phyloP scores from a whole-genome alignment of 2,329 filamentous ascomycete species.

The Penicillium aurantiogriseum region DNA sequence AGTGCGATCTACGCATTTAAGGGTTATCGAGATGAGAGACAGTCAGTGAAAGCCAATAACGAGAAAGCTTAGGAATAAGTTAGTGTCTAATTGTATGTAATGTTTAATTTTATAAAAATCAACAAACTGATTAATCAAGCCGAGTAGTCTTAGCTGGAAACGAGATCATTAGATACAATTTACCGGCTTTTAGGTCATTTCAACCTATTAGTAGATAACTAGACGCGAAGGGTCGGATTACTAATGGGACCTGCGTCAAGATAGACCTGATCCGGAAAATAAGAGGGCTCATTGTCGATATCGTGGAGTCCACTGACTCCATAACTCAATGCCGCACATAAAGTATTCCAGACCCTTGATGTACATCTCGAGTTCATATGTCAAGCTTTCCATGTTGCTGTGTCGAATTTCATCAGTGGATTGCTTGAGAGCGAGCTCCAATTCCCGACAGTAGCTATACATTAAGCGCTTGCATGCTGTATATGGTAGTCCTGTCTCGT shows the following conservation, averaged over 20 bases:
- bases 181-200: too few relatives aligned
- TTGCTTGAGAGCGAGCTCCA: conserved; percentile 15
- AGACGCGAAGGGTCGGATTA: neutral
- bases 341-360: conserved; percentile 17
- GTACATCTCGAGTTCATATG: conserved; percentile 15
- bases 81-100: too few relatives aligned
- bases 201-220: too few relatives aligned
- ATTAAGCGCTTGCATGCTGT: conserved; percentile 18
- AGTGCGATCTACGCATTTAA: conserved; percentile 17
- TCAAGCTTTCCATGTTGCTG: neutral
- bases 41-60: neutral
- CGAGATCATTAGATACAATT: too few relatives aligned
- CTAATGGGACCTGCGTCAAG: too few relatives aligned
- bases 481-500: conserved; percentile 17
- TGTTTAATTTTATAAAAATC: too few relatives aligned
- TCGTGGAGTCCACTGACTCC: conserved; percentile 22
- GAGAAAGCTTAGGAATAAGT: neutral
- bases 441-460: conserved; percentile 20
- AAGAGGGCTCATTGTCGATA: conserved; percentile 7
- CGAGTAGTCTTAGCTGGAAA: too few relatives aligned
- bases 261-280: neutral
- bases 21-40: conserved; percentile 7
- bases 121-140: too few relatives aligned
- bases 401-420: conserved; percentile 1
- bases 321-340: conserved; percentile 21